These are phyloP conservation scores for Dioscorea alata DNA, from an alignment of 106 monocot species.

Conservation along the genomic window DNA sequence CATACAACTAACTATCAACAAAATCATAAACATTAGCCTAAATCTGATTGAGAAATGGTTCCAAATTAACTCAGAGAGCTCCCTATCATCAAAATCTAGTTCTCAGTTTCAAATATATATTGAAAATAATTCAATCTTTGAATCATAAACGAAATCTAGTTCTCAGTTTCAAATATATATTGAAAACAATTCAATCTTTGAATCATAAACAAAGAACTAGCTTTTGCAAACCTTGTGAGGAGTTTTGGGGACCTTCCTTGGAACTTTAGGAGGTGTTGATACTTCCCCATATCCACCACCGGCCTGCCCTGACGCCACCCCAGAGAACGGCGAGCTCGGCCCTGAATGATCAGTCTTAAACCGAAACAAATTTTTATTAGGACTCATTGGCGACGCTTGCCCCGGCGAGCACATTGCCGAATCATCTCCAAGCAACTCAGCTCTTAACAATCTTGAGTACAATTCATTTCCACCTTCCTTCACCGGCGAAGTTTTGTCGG, in stretches of 20 bases:
- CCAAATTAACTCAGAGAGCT: not conserved
- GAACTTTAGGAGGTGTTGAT: slow-evolving; percentile 40
- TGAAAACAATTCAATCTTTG: no score
- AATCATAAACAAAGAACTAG: no score
- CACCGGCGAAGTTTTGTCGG: slow-evolving; percentile 54
- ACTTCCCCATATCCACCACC: slow-evolving; percentile 13
- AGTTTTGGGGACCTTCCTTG: slow-evolving; percentile 58
- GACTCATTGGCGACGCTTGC: slow-evolving; percentile 51
- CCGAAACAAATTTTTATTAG: slow-evolving; percentile 80
- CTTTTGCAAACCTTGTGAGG: slow-evolving; percentile 52
- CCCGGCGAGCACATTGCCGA: slow-evolving; percentile 31
- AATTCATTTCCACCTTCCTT: slow-evolving; percentile 78
- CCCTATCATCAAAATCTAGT: not conserved
- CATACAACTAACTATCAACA: no score
- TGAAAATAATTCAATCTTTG: no score
- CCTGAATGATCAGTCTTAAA: slow-evolving; percentile 85
- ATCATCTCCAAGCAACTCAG: slow-evolving; percentile 84
- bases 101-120: not conserved
- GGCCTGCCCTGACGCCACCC: slow-evolving; percentile 16
- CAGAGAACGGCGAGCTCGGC: slow-evolving; percentile 64
- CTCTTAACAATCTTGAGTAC: slow-evolving; percentile 59
- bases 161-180: not conserved
- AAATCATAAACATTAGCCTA: not conserved
- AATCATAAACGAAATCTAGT: not conserved
- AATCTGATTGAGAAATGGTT: not conserved